A percentile compares a stretch with the other conserved stretches of the same genome.
Conservation (phyloP, 768 basidiomycete genomes). For the Amanita fuliginea region DNA sequence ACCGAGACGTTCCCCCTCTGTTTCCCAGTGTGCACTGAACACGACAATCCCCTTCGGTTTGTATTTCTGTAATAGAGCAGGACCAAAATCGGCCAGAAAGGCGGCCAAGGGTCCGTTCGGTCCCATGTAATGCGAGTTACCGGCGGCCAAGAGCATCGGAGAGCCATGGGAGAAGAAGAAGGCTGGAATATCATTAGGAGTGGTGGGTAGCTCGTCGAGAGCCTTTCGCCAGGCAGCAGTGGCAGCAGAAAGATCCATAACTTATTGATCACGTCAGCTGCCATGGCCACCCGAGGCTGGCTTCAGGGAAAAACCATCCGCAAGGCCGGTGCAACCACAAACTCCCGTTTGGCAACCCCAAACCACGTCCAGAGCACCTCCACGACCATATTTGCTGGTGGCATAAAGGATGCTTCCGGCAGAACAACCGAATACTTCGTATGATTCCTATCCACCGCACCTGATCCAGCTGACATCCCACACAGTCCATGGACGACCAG, state of each 20-base stretch:
- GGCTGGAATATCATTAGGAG: conserved; percentile 51
- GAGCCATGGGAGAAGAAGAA: conserved; percentile 75
- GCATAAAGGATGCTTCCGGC: conserved; percentile 80
- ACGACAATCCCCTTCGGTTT: conserved; percentile 70
- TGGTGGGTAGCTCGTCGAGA: conserved; percentile 42
- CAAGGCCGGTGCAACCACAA: conserved; percentile 41
- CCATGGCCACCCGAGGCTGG: conserved; percentile 29
- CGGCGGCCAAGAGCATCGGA: conserved; percentile 32
- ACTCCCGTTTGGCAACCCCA: conserved; percentile 52
- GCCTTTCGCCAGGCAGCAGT: conserved; percentile 37
- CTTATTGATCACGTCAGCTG: neutral
- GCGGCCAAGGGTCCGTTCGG: conserved; percentile 40
- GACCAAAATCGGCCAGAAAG: conserved; percentile 60
- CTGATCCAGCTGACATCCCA: neutral
- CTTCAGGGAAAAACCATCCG: conserved; percentile 68
- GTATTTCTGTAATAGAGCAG: conserved; percentile 55
- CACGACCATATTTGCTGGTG: conserved; percentile 66
- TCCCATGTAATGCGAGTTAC: conserved; percentile 24
- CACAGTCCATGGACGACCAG: conserved; percentile 80
- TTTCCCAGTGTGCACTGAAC: conserved; percentile 81
- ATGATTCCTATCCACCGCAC: conserved; percentile 16
- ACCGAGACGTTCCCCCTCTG: conserved; percentile 46
- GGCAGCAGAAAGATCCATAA: conserved; percentile 1
- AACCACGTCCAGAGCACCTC: conserved; percentile 66
- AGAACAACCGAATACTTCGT: conserved; percentile 76